Evolutionary conservation across 2,329 filamentous ascomycete genomes (phyloP).

Genomic region (Fusarium sublunatum): DNA sequence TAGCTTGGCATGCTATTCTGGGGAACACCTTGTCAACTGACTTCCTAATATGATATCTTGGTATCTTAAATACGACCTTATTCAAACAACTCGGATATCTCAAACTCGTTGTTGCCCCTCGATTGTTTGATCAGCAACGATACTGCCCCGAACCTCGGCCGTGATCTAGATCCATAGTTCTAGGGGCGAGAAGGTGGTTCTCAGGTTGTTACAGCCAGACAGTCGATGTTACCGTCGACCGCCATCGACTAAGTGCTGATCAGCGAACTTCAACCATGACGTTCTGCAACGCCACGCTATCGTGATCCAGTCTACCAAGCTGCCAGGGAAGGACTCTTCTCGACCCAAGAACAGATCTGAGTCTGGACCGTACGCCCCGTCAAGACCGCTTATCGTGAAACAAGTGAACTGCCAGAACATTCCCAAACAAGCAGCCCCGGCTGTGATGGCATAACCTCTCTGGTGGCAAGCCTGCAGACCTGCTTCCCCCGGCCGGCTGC

Average conservation of each 20-base stretch:
- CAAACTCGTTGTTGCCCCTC: slow-evolving; percentile 26
- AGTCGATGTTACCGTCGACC: not conserved
- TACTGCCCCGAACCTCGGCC: slow-evolving; percentile 11
- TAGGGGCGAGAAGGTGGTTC: slow-evolving; percentile 3
- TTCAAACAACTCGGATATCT: slow-evolving; percentile 28
- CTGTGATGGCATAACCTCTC: slow-evolving; percentile 34
- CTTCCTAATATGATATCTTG: slow-evolving; percentile 20
- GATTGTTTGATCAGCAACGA: slow-evolving; percentile 34
- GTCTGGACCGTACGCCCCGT: slow-evolving; percentile 36
- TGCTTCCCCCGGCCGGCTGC: slow-evolving; percentile 31
- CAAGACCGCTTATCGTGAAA: slow-evolving; percentile 43
- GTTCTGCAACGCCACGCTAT: slow-evolving; percentile 19
- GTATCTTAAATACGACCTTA: slow-evolving; percentile 24
- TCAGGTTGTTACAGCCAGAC: not conserved
- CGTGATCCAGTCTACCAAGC: slow-evolving; percentile 20
- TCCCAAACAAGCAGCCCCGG: slow-evolving; percentile 33
- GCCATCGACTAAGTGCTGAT: slow-evolving; percentile 9
- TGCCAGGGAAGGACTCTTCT: slow-evolving; percentile 10
- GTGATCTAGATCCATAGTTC: slow-evolving; percentile 25
- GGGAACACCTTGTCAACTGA: slow-evolving; percentile 5
- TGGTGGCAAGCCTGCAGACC: slow-evolving; percentile 36
- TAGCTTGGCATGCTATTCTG: slow-evolving; percentile 32
- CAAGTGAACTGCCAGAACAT: slow-evolving; percentile 34
- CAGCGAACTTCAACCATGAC: slow-evolving; percentile 12
- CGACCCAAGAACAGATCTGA: slow-evolving; percentile 25